Evolutionary conservation across 768 basidiomycete genomes (phyloP).

Genomic region (Termitomyces titanicus): DNA sequence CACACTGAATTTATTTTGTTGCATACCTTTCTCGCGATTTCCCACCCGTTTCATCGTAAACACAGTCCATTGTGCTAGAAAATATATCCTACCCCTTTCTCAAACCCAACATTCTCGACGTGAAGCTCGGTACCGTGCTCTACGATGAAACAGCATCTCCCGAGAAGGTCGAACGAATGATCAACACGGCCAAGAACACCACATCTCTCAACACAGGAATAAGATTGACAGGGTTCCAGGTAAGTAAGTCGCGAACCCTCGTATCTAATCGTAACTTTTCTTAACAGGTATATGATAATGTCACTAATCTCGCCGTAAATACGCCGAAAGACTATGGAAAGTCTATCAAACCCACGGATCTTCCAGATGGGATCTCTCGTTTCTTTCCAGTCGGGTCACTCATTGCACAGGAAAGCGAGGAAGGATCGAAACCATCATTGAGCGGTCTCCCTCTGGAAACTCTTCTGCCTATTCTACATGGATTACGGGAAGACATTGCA

Average conservation of each 20-base stretch:
- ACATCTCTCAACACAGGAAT: conserved; percentile 78
- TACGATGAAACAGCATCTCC: conserved; percentile 63
- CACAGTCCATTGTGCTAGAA: conserved; percentile 80
- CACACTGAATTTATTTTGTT: not conserved
- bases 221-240: conserved; percentile 88
- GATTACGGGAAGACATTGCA: conserved; percentile 48
- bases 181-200: conserved; percentile 58
- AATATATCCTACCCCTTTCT: conserved; percentile 73
- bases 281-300: conserved; percentile 68
- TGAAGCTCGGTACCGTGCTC: conserved; percentile 91
- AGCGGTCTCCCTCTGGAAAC: conserved; percentile 53
- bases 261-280: not conserved
- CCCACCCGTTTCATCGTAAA: conserved; percentile 2
- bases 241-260: conserved; percentile 26
- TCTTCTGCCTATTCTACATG: conserved; percentile 55
- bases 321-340: conserved; percentile 81
- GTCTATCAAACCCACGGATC: conserved; percentile 60
- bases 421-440: not conserved
- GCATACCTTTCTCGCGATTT: not conserved
- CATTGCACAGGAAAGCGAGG: conserved; percentile 2
- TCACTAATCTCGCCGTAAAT: conserved; percentile 47
- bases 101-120: conserved; percentile 85
- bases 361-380: conserved; percentile 69
- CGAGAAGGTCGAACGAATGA: conserved; percentile 81
- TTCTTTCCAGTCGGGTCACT: conserved; percentile 66